phyloP scores from a whole-genome alignment of 2,329 filamentous ascomycete species.

The Chalara sp. region DNA sequence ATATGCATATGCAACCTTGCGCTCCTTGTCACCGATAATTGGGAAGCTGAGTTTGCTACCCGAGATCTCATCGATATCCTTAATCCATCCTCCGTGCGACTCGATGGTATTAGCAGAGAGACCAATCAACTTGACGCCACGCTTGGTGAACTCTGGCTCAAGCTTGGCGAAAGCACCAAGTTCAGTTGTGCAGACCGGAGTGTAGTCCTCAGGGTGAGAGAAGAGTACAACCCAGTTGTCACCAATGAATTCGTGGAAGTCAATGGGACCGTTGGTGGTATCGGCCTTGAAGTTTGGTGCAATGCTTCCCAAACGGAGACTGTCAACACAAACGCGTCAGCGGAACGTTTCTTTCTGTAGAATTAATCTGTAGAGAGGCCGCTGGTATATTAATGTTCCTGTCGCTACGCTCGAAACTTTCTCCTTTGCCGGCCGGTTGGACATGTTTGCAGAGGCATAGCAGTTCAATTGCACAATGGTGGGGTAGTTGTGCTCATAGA shows the following conservation, averaged over 20 bases:
- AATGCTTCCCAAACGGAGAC: conserved; percentile 56
- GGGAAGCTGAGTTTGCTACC: conserved; percentile 66
- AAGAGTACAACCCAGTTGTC: conserved; percentile 78
- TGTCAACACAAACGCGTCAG: conserved; percentile 17
- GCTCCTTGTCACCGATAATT: conserved; percentile 76
- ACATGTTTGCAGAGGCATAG: not conserved
- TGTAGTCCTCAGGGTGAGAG: conserved; percentile 86
- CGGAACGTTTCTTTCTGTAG: not conserved
- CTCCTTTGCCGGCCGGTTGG: no score
- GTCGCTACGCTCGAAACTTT: not conserved
- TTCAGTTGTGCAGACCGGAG: conserved; percentile 92
- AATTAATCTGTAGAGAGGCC: not conserved
- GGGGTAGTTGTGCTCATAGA: not conserved
- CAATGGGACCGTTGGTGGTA: conserved; percentile 69
- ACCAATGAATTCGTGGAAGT: conserved; percentile 77
- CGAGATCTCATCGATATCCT: conserved; percentile 77
- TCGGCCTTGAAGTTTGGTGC: conserved; percentile 82
- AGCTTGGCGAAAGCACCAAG: conserved; percentile 89
- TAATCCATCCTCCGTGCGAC: conserved; percentile 83
- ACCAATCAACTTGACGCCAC: conserved; percentile 86
- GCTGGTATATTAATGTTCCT: not conserved
- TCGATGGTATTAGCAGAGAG: conserved; percentile 80
- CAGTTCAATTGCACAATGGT: not conserved
- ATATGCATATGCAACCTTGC: conserved; percentile 69
- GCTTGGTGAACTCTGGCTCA: conserved; percentile 79